Percentiles rank a stretch among this genome's conserved stretches.
Evolutionary conservation across 306 rosid genomes (phyloP).

Genomic region (Hippophae tibetana): DNA sequence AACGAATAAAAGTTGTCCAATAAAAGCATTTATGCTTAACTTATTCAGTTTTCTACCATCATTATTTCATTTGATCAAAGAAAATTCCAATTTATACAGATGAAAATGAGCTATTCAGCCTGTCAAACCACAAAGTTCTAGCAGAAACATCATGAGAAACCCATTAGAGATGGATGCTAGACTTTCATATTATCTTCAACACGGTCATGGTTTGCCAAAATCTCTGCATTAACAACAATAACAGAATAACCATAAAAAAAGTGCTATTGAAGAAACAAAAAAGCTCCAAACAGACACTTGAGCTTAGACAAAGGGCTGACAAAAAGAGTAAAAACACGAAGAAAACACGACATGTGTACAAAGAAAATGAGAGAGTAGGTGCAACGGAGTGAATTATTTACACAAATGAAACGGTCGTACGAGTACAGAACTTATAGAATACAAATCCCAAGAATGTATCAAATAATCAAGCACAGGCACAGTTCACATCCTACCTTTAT

Average conservation of each 20-base stretch:
- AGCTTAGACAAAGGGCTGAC: too few species aligned
- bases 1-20: too few species aligned
- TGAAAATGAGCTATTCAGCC: conserved; percentile 1
- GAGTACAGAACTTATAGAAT: conserved; percentile 10
- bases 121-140: conserved; percentile 4
- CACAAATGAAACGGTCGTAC: neutral
- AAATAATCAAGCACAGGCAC: neutral
- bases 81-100: conserved; percentile 1
- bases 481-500: conserved; percentile 44
- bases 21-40: conserved; percentile 10
- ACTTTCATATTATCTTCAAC: conserved; percentile 19
- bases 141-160: conserved; percentile 13
- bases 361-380: neutral
- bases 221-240: conserved; percentile 27
- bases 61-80: neutral
- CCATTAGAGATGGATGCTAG: conserved; percentile 23
- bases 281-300: neutral
- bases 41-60: conserved; percentile 1
- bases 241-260: neutral
- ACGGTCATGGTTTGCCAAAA: conserved; percentile 25
- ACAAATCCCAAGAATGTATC: neutral
- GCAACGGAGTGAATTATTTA: too few species aligned
- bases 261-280: neutral
- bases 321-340: neutral
- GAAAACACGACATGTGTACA: neutral